Evolutionary conservation across 768 basidiomycete species (phyloP).

Genomic region (Lepiota venenata): DNA sequence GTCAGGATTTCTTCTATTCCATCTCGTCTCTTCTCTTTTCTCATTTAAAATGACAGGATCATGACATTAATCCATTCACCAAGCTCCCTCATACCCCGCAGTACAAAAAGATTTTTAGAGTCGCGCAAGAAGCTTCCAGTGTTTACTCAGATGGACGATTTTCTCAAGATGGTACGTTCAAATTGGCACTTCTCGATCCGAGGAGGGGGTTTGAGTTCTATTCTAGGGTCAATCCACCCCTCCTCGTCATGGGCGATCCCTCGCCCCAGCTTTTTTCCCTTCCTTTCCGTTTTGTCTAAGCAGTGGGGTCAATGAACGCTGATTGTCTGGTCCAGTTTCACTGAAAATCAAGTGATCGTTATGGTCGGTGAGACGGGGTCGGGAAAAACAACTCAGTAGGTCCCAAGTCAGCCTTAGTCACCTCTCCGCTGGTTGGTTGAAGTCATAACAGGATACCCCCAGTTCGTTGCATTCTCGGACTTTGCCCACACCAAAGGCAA

Average conservation of each 20-base stretch:
- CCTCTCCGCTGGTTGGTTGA: conserved; percentile 13
- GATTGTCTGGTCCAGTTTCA: conserved; percentile 50
- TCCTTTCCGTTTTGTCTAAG: conserved; percentile 8
- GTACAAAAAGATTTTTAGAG: conserved; percentile 83
- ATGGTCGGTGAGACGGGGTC: conserved; percentile 95
- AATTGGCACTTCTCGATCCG: conserved; percentile 21
- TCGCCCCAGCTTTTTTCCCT: conserved; percentile 15
- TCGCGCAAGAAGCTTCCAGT: conserved; percentile 88
- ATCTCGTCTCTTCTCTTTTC: neutral
- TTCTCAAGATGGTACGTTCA: conserved; percentile 77
- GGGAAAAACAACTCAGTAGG: conserved; percentile 94
- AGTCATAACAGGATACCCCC: conserved; percentile 72
- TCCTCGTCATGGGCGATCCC: conserved; percentile 22
- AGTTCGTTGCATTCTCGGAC: conserved; percentile 96
- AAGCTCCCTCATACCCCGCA: conserved; percentile 68
- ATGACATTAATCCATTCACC: conserved; percentile 87
- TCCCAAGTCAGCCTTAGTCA: conserved; percentile 14
- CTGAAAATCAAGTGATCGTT: conserved; percentile 78
- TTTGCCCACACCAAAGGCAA: conserved; percentile 88
- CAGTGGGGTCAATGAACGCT: conserved; percentile 18
- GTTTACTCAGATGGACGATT: conserved; percentile 89
- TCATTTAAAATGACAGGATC: conserved; percentile 44
- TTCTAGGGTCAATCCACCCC: conserved; percentile 35
- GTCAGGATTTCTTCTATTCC: conserved; percentile 35
- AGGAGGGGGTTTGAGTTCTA: conserved; percentile 44